A percentile compares a stretch with the other conserved stretches of the same genome.
Evolutionary conservation across 2,329 filamentous ascomycete genomes (phyloP).

Genomic region (Didymellaceae sp.): DNA sequence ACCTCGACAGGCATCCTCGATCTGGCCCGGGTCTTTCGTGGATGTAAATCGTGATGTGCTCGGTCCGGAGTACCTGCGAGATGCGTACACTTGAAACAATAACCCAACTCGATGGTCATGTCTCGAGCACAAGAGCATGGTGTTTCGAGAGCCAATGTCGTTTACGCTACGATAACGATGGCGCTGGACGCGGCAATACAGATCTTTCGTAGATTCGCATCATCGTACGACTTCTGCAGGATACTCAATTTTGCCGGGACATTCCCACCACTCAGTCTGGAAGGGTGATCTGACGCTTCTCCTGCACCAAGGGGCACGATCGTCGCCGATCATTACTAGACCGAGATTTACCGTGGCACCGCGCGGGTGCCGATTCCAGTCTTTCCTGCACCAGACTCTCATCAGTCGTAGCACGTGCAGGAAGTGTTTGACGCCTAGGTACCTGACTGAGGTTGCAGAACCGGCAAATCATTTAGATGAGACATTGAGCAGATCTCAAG

Average conservation of each 20-base stretch:
- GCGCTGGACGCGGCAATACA: constrained; percentile 37
- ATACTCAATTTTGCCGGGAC: constrained; percentile 33
- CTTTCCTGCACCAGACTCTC: constrained; percentile 28
- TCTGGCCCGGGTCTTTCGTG: constrained; percentile 13
- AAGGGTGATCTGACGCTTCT: constrained; percentile 24
- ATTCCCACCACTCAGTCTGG: constrained; percentile 39
- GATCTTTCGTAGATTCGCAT: constrained; percentile 11
- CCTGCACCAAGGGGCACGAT: constrained; percentile 31
- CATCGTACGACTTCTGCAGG: constrained; percentile 40
- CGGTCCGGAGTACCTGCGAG: constrained; percentile 15
- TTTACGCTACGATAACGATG: constrained; percentile 14
- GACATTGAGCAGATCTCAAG: neutral
- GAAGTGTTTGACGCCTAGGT: constrained; percentile 20
- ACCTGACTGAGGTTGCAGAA: constrained; percentile 17
- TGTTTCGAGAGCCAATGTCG: constrained; percentile 17
- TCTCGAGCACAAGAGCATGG: constrained; percentile 18
- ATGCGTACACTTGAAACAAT: constrained; percentile 18
- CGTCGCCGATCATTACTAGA: constrained; percentile 33
- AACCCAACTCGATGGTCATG: constrained; percentile 14
- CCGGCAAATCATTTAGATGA: constrained; percentile 4
- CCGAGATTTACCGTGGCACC: constrained; percentile 30
- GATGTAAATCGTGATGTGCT: constrained; percentile 10
- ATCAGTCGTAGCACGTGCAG: constrained; percentile 25
- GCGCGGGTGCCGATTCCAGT: constrained; percentile 26
- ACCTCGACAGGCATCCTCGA: constrained; percentile 9